These are phyloP conservation scores for Trichosporon inkin DNA, from an alignment of 1,284 basidiomycete species.

Conservation along the genomic window DNA sequence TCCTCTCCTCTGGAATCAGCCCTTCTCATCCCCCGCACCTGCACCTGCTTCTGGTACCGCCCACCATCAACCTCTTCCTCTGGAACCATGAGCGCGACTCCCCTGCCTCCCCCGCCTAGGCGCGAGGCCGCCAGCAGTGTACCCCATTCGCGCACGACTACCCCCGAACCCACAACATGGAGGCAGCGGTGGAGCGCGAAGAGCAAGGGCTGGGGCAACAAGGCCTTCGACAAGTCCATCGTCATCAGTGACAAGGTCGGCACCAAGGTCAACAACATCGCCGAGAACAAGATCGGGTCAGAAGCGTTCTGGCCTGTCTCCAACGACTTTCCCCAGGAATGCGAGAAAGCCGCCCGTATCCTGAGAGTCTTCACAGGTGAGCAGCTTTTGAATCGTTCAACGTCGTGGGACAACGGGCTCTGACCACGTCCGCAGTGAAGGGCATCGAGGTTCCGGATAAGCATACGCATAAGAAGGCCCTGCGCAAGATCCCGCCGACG, in stretches of 20 bases:
- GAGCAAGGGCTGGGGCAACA: conserved; percentile 38
- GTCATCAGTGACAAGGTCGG: conserved; percentile 44
- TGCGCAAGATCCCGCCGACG: conserved; percentile 55
- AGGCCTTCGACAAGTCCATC: conserved; percentile 40
- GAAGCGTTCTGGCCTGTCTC: conserved; percentile 56
- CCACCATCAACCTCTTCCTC: neutral
- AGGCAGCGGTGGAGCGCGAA: conserved; percentile 34
- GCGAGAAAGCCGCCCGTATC: conserved; percentile 55
- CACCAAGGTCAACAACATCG: conserved; percentile 41
- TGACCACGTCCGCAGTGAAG: conserved; percentile 30
- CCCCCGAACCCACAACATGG: conserved; percentile 28
- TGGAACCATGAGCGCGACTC: neutral
- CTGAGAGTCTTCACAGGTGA: conserved; percentile 51
- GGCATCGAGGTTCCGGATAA: conserved; percentile 39
- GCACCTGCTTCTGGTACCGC: neutral
- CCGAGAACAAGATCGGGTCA: conserved; percentile 49
- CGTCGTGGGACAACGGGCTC: neutral
- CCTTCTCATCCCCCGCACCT: neutral
- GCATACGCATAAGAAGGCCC: conserved; percentile 49
- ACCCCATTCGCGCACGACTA: conserved; percentile 14
- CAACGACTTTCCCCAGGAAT: conserved; percentile 54
- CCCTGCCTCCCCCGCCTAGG: neutral
- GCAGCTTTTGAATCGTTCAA: conserved; percentile 15
- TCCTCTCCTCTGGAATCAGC: too few relatives aligned
- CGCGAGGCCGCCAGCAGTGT: neutral